Evolutionary conservation across 2,329 filamentous ascomycete species (phyloP), one percentile per base, ranked within the genome.

Genomic region (Curvularia lunata): DNA sequence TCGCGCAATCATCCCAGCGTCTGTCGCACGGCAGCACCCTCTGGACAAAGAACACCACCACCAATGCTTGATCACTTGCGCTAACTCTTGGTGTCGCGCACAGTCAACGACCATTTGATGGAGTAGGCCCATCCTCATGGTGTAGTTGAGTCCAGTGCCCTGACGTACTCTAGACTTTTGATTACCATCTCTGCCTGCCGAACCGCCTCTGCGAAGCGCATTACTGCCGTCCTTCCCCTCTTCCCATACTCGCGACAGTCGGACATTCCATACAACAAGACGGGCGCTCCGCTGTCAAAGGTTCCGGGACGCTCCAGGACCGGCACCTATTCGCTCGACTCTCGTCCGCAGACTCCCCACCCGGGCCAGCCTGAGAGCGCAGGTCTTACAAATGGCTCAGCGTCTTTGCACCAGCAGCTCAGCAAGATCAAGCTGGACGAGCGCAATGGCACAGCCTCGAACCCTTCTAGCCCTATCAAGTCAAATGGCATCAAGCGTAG

Each of bases 181-280:
- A 97, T 98, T 80, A 97, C 95, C 81, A 94, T 98, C 70, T 96
- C 92, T n/a, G 95, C 95, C 61, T 98, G 95, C 86, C 96, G 97
- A 80, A 89, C 91, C 12, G 92, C 92, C 68, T 97, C 93, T 40
- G 95, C 95, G 28, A 92, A 91, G 77, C 86, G 92, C 70, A 92
- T 99, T 71, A 98, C 94, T 41, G 95, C 92, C 52, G 92, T 99
- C 46, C 87, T 97, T 47, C 95, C 95, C 38, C 85, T 98, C 53
- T 99, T 99, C 79, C 95, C 95, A 1, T 99, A 99, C 82, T 97
- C 92, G 59, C 86, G 95, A 71, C 95, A 99, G 78, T 94, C 92
- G 66, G 95, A 99, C 75, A 88, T 97, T 60, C 95, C 95, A 18
- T 99, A 98, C 82, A 96, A 97, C 82, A 98, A 98, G 82, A 82